phyloP scores from a whole-genome alignment of 371 early-diverging fungal genomes.

The Mucor racemosus region DNA sequence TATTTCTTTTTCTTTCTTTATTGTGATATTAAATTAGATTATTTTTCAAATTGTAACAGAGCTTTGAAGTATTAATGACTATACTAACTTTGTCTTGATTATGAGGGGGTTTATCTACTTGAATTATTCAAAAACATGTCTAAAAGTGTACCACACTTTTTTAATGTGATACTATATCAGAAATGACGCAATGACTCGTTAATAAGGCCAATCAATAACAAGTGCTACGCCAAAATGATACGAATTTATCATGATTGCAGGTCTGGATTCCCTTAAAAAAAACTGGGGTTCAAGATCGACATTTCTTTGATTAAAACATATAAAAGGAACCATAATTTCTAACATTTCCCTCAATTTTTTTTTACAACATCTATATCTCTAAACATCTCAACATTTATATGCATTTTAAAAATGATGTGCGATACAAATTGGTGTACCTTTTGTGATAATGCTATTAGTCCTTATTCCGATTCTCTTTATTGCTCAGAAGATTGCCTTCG shows the following conservation, averaged over 20 bases:
- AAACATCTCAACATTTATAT: neutral
- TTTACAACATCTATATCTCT: neutral
- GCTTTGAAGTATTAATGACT: neutral
- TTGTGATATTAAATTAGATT: too few species aligned
- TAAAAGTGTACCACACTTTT: neutral
- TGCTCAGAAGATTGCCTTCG: slow-evolving; percentile 38
- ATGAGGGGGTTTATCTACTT: neutral
- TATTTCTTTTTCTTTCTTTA: too few species aligned
- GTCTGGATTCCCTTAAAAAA: slow-evolving; percentile 4
- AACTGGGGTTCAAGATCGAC: neutral
- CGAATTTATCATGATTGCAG: slow-evolving; percentile 1
- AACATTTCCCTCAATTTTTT: neutral
- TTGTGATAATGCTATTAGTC: slow-evolving; percentile 38
- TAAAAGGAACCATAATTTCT: neutral
- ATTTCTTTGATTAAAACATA: neutral
- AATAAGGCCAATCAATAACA: neutral
- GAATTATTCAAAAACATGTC: neutral
- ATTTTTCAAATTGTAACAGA: too few species aligned
- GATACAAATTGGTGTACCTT: slow-evolving; percentile 45
- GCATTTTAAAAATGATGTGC: slow-evolving; percentile 23
- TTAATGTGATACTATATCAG: neutral
- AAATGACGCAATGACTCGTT: neutral
- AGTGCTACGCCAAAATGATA: slow-evolving; percentile 5
- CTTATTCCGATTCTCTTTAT: slow-evolving; percentile 37
- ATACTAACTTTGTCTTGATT: neutral